These are phyloP conservation scores for Mycena citricolor DNA, from an alignment of 1,284 basidiomycete species.

Conservation along the genomic window DNA sequence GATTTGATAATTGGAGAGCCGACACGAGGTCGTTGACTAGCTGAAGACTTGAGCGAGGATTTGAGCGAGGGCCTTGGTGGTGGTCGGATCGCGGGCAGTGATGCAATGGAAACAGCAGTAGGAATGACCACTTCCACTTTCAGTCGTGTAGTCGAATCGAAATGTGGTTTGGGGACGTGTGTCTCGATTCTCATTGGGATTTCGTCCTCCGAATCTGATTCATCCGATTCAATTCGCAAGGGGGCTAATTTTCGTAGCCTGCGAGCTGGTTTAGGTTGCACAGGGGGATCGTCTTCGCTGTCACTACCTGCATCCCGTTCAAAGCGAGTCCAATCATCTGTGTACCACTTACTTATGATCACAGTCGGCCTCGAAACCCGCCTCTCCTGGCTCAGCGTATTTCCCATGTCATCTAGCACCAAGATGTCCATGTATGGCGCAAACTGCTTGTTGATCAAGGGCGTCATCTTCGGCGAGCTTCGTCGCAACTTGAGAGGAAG, in stretches of 20 bases:
- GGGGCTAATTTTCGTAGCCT: constrained; percentile 12
- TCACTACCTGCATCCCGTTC: constrained; percentile 6
- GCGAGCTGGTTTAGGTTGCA: constrained; percentile 23
- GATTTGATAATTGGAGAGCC: constrained; percentile 41
- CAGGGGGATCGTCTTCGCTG: constrained; percentile 19
- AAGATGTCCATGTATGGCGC: constrained; percentile 59
- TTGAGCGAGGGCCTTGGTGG: too few species aligned
- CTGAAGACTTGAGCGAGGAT: too few species aligned
- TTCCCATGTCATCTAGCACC: constrained; percentile 58
- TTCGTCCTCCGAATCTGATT: constrained; percentile 20
- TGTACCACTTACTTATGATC: neutral
- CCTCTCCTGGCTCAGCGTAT: constrained; percentile 54
- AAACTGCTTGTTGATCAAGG: constrained; percentile 37
- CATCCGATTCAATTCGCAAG: constrained; percentile 14
- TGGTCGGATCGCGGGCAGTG: too few species aligned
- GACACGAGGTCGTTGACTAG: too few species aligned
- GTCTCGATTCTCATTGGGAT: too few species aligned
- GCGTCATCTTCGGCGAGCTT: constrained; percentile 31
- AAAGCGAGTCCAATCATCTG: constrained; percentile 18
- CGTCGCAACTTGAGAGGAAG: constrained; percentile 42
- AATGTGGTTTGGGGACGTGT: constrained; percentile 26
- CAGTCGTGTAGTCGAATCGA: constrained; percentile 11
- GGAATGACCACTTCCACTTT: too few species aligned
- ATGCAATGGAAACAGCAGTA: too few species aligned
- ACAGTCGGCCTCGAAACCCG: constrained; percentile 42